These are phyloP conservation scores for Picea mariana DNA, from an alignment of 83 land plant species.

Conservation along the genomic window DNA sequence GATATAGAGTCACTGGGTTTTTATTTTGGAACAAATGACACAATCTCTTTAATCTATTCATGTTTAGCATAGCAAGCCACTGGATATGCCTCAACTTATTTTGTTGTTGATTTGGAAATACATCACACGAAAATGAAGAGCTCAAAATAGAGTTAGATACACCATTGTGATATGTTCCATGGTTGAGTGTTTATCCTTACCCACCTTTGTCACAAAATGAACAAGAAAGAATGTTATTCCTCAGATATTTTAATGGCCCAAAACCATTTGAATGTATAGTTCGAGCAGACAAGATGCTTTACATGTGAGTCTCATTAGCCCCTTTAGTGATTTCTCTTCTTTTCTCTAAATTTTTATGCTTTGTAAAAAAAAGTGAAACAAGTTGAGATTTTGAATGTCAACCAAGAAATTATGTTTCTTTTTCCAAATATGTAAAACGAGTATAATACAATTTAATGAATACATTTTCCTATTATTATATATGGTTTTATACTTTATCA, in stretches of 20 bases:
- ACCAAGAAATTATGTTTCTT: no score
- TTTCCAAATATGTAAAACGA: no score
- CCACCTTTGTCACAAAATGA: no score
- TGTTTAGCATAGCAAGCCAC: neutral
- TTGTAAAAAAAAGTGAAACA: neutral
- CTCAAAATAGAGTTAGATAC: no score
- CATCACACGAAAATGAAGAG: neutral
- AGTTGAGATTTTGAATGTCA: neutral
- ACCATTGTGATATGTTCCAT: no score
- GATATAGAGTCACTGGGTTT: no score
- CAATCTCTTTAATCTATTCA: neutral
- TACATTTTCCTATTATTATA: no score
- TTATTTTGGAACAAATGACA: neutral
- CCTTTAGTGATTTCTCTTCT: neutral
- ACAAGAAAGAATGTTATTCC: slow-evolving; percentile 34
- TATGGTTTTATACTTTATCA: no score
- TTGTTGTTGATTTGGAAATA: slow-evolving; percentile 9
- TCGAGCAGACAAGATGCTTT: slow-evolving; percentile 82
- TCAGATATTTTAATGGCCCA: slow-evolving; percentile 76
- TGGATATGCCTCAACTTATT: neutral
- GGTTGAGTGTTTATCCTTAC: no score
- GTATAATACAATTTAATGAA: no score
- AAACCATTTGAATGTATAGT: slow-evolving; percentile 77
- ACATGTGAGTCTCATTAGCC: slow-evolving; percentile 55
- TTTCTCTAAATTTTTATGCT: neutral